Base-by-base conservation (phyloP, 2,329 filamentous ascomycete genomes). In the Juglanconis sp. region DNA sequence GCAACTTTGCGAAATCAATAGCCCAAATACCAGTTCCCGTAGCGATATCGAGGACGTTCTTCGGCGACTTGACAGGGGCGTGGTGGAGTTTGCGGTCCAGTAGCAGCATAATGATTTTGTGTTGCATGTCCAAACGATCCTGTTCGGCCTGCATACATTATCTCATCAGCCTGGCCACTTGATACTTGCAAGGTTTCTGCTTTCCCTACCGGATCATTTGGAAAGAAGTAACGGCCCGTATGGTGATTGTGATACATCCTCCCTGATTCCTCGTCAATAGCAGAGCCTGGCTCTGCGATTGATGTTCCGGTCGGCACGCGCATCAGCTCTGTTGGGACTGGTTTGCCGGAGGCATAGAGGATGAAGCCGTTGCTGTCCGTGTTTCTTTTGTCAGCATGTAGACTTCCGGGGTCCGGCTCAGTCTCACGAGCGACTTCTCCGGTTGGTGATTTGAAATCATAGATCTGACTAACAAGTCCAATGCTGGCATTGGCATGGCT, bases 1-100 rank as follows among this genome's bases (percentile, higher is more conserved):
- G 56, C 40, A 5, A 46, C 51, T 52, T 30, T 24, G 53, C 60
- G 32, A 47, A 42, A 42, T 24, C 8, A 17, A 66, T 66, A 42
- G 67, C 63, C 66, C 67, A 67, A 32, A 65, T 66, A 32, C 66
- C 66, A 9, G 65, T 68, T n/a, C 66, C 66, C 1, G 65, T 66
- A 31, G 61, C 64, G 3, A 67, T 52, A 36, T 67, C 67, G 3
- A 69, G 49, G 0, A 66, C 65, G 13, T 62, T 65, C 42, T 64
- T 53, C 3, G 63, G 62, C 8, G 64, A 51, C 5, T 59, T 3
- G 2, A 68, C 35, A 1, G 67, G 66, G 6, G 66, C 63, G 11
- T 66, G 63, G 32, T 34, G 48, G 3, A 69, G 63, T 53, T 64
- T 60, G 42, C 57, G 56, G 34, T 61, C 48, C 13, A 58, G 47